Evolutionary conservation across 2,329 filamentous ascomycete genomes (phyloP).

Genomic region (Sarocladiaceae sp.): DNA sequence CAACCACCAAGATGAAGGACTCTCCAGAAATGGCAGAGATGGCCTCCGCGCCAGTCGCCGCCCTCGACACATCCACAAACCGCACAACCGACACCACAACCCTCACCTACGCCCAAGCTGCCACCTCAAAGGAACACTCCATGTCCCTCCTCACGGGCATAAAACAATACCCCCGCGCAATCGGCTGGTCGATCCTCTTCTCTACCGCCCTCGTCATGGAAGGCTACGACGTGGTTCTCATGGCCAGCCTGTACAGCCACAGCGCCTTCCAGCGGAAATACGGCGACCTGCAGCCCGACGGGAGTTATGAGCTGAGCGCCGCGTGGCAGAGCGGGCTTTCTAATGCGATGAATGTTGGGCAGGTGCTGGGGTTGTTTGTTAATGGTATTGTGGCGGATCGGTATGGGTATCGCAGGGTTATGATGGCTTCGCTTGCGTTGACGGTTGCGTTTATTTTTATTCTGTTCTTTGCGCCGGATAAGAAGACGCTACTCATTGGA

Average conservation of each 20-base stretch:
- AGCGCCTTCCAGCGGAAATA: constrained; percentile 44
- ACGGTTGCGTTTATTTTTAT: constrained; percentile 53
- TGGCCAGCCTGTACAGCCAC: constrained; percentile 37
- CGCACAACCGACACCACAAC: not conserved
- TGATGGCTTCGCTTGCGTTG: constrained; percentile 47
- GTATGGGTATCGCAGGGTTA: constrained; percentile 56
- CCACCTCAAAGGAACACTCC: constrained; percentile 33
- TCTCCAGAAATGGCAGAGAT: not conserved
- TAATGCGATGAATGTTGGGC: constrained; percentile 52
- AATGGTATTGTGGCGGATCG: constrained; percentile 59
- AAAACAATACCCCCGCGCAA: constrained; percentile 36
- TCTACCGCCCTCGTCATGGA: constrained; percentile 38
- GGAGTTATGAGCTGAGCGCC: constrained; percentile 20
- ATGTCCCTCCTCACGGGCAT: constrained; percentile 32
- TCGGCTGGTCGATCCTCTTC: constrained; percentile 37
- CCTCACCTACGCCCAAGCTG: constrained; percentile 27
- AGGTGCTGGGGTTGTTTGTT: constrained; percentile 57
- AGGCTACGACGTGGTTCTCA: constrained; percentile 35
- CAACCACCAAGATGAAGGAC: constrained; percentile 1
- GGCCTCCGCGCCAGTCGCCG: not conserved
- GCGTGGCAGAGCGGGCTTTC: constrained; percentile 52
- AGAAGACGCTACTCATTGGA: constrained; percentile 48
- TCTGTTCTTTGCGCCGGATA: constrained; percentile 54
- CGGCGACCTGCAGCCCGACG: constrained; percentile 36
- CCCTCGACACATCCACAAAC: not conserved